phyloP scores from a whole-genome alignment of 331 rosid genomes.

The Malus hybrid region DNA sequence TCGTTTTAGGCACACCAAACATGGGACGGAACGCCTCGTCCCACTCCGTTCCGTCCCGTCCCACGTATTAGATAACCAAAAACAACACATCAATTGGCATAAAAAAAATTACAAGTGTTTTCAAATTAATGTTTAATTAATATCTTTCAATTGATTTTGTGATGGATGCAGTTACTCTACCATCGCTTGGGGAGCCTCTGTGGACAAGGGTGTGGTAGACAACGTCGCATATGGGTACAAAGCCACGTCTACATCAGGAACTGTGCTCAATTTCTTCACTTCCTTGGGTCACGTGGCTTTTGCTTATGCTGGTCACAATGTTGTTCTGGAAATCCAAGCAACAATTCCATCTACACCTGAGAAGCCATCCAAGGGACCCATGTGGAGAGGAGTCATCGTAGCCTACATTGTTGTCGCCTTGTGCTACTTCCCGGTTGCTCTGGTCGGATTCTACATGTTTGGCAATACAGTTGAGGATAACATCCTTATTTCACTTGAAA shows the following conservation, averaged over 20 bases:
- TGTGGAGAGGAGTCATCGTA: constrained; percentile 88
- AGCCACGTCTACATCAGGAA: constrained; percentile 35
- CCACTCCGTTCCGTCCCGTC: too few species aligned
- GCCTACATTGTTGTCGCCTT: constrained; percentile 82
- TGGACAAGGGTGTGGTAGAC: constrained; percentile 51
- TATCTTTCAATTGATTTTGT: not conserved
- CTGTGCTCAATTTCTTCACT: constrained; percentile 46
- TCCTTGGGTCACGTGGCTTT: constrained; percentile 84
- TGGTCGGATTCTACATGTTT: constrained; percentile 61
- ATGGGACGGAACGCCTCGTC: too few species aligned
- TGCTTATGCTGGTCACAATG: constrained; percentile 96
- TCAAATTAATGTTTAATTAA: not conserved
- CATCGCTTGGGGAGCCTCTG: constrained; percentile 74
- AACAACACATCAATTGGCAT: too few species aligned
- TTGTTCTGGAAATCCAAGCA: constrained; percentile 90
- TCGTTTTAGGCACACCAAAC: too few species aligned
- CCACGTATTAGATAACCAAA: too few species aligned
- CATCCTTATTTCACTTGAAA: constrained; percentile 61
- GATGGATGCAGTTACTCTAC: constrained; percentile 64
- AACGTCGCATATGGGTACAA: constrained; percentile 51
- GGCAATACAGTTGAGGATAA: constrained; percentile 56
- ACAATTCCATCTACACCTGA: constrained; percentile 93
- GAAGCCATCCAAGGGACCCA: constrained; percentile 91
- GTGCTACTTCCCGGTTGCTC: constrained; percentile 95
- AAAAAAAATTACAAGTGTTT: too few species aligned